Conservation (phyloP, 2,329 filamentous ascomycete genomes). For the Alternaria solani region DNA sequence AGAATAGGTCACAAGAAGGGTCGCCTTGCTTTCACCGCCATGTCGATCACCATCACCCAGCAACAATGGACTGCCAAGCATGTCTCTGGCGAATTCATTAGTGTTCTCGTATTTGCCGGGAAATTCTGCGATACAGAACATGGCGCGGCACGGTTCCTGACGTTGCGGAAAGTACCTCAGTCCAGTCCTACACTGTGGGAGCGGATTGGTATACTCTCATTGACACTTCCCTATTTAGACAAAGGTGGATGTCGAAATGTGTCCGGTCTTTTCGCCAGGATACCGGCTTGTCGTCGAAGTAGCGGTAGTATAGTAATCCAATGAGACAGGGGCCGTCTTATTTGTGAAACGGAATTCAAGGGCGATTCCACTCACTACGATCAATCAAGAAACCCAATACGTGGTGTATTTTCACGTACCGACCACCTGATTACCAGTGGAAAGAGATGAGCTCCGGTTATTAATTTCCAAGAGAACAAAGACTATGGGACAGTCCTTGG, state of each 20-base stretch:
- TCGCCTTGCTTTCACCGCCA: constrained; percentile 11
- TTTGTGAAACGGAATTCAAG: not conserved
- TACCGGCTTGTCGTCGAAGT: not conserved
- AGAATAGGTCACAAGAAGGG: constrained; percentile 8
- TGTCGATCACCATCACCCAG: constrained; percentile 13
- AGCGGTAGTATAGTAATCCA: not conserved
- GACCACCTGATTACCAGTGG: not conserved
- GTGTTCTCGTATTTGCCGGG: constrained; percentile 19
- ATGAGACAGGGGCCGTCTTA: not conserved
- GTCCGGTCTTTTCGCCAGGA: not conserved
- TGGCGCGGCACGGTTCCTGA: constrained; percentile 19
- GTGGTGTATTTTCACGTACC: not conserved
- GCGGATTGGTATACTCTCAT: constrained; percentile 16
- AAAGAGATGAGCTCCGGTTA: not conserved
- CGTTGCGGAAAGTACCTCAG: constrained; percentile 6
- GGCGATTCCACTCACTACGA: not conserved
- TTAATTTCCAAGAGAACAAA: not conserved
- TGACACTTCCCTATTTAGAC: constrained; percentile 5
- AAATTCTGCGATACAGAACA: constrained; percentile 11
- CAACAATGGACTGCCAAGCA: constrained; percentile 18
- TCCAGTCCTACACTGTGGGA: constrained; percentile 13
- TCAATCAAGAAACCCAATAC: not conserved
- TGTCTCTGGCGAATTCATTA: constrained; percentile 14
- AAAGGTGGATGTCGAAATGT: not conserved
- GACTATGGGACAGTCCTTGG: not conserved